Base-by-base conservation (phyloP, 2,329 filamentous ascomycete species). In the Thelonectria olida region DNA sequence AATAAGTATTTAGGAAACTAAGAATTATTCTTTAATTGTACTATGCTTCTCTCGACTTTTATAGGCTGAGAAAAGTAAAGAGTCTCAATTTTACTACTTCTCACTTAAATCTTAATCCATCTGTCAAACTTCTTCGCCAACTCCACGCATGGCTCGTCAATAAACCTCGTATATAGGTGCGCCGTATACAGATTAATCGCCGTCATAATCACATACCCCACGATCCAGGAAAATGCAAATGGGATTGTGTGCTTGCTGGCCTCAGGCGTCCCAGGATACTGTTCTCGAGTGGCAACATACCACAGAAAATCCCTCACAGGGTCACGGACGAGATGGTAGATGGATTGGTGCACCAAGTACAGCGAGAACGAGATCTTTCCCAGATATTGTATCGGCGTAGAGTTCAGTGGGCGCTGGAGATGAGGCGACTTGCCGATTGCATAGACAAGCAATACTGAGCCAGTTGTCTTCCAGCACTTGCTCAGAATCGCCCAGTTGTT, bases 401-500 rank as follows among this genome's bases (percentile, higher is more conserved):
- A 62, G 39, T 62, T 50, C 8, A 62, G 50, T 28, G 54, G 54
- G 15, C 42, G 54, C 13, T 62, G 59, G 23, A 62, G 54, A 31
- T 38, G 19, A 13, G 23, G 13, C 27, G 59, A 54, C 25, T 62
- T 58, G 54, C 54, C 38, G 54, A 62, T 62, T 41, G 49, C 49
- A n/a, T 58, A 58, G 25, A 62, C 59, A 23, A 62, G 10, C 15
- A 62, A 49, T 8, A 45, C 54, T 12, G 59, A 54, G 20, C 59
- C 59, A 34, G 54, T 39, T n/a, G 59, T 62, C 54, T 58, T 62
- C 59, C 59, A 62, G 53, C 23, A 53, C 27, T 58, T 57, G 34
- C 59, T 41, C 17, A 62, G n/a, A 31, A 58, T 54, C 13, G 19
- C 49, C 59, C 59, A 58, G 49, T 58, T 25, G 20, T 58, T 49